Conservation (phyloP, 768 basidiomycete species). For the Pleurotus sapidus region DNA sequence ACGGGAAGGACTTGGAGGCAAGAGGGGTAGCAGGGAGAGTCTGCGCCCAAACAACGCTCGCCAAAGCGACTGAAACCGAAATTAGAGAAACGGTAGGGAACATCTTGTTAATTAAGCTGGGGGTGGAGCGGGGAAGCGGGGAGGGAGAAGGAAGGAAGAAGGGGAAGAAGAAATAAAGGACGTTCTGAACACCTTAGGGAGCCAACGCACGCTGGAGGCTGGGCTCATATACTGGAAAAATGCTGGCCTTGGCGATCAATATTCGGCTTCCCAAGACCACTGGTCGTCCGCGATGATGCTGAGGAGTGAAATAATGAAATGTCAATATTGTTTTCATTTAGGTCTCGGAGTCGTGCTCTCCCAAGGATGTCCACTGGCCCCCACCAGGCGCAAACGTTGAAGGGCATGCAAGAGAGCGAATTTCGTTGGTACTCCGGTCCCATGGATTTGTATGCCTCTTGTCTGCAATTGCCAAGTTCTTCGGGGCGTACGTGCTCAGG, state of each 20-base stretch:
- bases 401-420: too few relatives aligned
- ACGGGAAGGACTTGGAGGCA: neutral
- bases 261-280: neutral
- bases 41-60: neutral
- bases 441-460: too few relatives aligned
- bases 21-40: constrained; percentile 5
- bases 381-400: too few relatives aligned
- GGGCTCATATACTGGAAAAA: constrained; percentile 1
- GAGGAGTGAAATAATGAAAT: neutral
- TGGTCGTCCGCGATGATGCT: neutral
- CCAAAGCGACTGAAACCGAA: neutral
- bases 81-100: constrained; percentile 1
- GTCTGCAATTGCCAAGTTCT: neutral
- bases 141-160: neutral
- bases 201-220: too few relatives aligned
- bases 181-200: too few relatives aligned
- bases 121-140: neutral
- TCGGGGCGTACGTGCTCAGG: neutral
- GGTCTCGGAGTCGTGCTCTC: too few relatives aligned
- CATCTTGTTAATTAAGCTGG: neutral
- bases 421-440: too few relatives aligned
- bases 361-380: too few relatives aligned
- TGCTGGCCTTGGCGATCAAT: constrained; percentile 5
- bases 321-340: too few relatives aligned
- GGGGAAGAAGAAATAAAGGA: neutral